Percentiles rank a stretch among this genome's conserved stretches.
These are phyloP conservation scores for Byssochlamys sp. DNA, from an alignment of 2,329 filamentous ascomycete species.

Conservation along the genomic window DNA sequence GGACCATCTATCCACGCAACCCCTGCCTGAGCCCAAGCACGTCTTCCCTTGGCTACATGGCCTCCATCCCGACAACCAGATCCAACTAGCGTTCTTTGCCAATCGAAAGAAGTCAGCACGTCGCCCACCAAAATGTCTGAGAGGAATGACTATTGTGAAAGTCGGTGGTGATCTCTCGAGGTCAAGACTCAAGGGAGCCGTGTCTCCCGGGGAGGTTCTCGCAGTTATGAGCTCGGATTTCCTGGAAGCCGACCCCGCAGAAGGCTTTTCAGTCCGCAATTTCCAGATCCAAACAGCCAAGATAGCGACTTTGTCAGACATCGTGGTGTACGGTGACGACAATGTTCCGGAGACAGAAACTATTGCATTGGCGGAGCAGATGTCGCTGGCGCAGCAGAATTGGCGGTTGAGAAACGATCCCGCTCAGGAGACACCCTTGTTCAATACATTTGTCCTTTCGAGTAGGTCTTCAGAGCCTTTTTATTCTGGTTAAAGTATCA, in stretches of 20 bases:
- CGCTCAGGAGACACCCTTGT: conserved; percentile 50
- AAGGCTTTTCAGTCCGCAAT: conserved; percentile 91
- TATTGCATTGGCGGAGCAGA: conserved; percentile 51
- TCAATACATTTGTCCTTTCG: conserved; percentile 74
- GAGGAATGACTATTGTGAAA: conserved; percentile 78
- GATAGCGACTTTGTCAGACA: conserved; percentile 75
- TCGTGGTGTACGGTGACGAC: conserved; percentile 81
- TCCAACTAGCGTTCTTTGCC: conserved; percentile 83
- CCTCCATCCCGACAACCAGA: conserved; percentile 74
- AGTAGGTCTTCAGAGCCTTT: conserved; percentile 35
- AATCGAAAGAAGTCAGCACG: conserved; percentile 62
- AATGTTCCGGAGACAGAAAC: conserved; percentile 53
- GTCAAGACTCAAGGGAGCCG: conserved; percentile 75
- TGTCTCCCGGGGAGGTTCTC: conserved; percentile 72
- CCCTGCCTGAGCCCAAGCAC: conserved; percentile 70
- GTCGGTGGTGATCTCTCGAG: conserved; percentile 67
- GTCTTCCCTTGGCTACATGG: conserved; percentile 97
- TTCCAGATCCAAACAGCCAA: conserved; percentile 95
- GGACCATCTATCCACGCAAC: conserved; percentile 65
- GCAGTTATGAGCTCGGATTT: conserved; percentile 53
- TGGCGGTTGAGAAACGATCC: conserved; percentile 60
- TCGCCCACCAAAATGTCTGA: conserved; percentile 64
- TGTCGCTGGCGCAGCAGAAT: conserved; percentile 65
- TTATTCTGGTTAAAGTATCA: conserved; percentile 7
- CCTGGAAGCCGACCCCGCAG: conserved; percentile 70